Evolutionary conservation across 2,329 filamentous ascomycete genomes (phyloP).

Genomic region (Graphilbum ipis-grandicollis): DNA sequence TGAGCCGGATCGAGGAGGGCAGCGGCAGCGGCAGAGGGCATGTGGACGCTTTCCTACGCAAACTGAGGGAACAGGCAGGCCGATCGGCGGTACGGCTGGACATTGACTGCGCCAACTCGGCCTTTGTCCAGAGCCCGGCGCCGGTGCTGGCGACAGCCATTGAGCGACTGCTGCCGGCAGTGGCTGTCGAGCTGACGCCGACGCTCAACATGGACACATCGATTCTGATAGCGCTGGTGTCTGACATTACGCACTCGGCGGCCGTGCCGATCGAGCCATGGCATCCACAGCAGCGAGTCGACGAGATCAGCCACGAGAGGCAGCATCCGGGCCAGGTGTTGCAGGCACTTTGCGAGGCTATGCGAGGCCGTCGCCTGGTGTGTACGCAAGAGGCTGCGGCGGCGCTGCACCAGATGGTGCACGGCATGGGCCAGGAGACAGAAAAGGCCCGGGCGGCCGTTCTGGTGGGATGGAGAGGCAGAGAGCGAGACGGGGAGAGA

Average conservation of each 20-base stretch:
- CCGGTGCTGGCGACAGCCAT: slow-evolving; percentile 10
- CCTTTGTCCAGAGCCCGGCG: slow-evolving; percentile 8
- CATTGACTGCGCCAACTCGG: slow-evolving; percentile 12
- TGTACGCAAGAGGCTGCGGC: slow-evolving; percentile 49
- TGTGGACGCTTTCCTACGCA: slow-evolving; percentile 12
- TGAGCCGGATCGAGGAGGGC: slow-evolving; percentile 13
- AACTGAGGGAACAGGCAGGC: slow-evolving; percentile 3
- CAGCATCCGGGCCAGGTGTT: slow-evolving; percentile 39
- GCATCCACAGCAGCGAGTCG: slow-evolving; percentile 39
- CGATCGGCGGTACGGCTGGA: slow-evolving; percentile 10
- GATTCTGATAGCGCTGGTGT: slow-evolving; percentile 53
- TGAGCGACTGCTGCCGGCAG: slow-evolving; percentile 8
- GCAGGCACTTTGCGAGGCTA: slow-evolving; percentile 40
- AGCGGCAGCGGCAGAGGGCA: slow-evolving; percentile 11
- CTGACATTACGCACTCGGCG: slow-evolving; percentile 53
- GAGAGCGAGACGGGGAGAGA: too few species aligned
- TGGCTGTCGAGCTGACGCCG: slow-evolving; percentile 11
- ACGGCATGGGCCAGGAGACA: slow-evolving; percentile 41
- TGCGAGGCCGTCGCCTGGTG: slow-evolving; percentile 37
- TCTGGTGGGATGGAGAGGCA: slow-evolving; percentile 19
- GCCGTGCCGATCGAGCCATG: slow-evolving; percentile 18
- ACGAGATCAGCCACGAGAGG: slow-evolving; percentile 48
- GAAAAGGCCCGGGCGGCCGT: slow-evolving; percentile 42
- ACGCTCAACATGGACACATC: slow-evolving; percentile 49
- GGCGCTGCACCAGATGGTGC: slow-evolving; percentile 50